These are phyloP conservation scores for Lachnellula hyalina DNA, from an alignment of 2,329 filamentous ascomycete species.

Conservation along the genomic window DNA sequence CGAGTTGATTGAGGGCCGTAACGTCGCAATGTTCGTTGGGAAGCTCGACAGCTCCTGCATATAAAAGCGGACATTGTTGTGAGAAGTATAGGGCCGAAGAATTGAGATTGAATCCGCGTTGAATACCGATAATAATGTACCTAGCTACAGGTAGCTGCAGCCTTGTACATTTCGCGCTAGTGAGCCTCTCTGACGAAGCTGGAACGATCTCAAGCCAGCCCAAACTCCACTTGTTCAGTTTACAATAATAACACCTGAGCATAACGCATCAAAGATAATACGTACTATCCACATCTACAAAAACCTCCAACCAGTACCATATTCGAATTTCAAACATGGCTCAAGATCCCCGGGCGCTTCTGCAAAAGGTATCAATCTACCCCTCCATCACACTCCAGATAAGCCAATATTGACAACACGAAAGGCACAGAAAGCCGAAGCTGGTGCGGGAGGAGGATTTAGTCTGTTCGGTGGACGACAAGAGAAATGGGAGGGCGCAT, in stretches of 20 bases:
- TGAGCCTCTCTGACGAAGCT: background rate
- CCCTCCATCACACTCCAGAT: constrained; percentile 27
- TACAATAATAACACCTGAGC: constrained; percentile 4
- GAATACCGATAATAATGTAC: too few relatives aligned
- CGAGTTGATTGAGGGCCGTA: constrained; percentile 1
- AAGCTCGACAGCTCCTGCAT: constrained; percentile 17
- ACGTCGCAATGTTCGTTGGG: background rate
- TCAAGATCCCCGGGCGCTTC: constrained; percentile 70
- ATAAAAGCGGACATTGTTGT: constrained; percentile 15
- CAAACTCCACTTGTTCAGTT: background rate
- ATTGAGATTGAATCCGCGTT: background rate
- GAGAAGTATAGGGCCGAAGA: background rate
- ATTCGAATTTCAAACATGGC: constrained; percentile 47
- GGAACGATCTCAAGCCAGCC: background rate
- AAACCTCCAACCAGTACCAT: background rate
- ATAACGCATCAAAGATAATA: constrained; percentile 7
- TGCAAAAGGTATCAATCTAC: constrained; percentile 61
- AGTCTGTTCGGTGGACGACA: constrained; percentile 81
- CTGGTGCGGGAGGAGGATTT: constrained; percentile 74
- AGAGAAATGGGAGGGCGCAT: constrained; percentile 86
- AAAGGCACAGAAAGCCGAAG: constrained; percentile 80
- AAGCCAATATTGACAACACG: constrained; percentile 16
- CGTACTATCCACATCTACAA: constrained; percentile 3
- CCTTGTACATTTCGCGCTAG: background rate
- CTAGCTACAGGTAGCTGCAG: background rate